These are phyloP conservation scores for Heliamphora pulchella DNA, from an alignment of 179 eudicot species.

Conservation along the genomic window DNA sequence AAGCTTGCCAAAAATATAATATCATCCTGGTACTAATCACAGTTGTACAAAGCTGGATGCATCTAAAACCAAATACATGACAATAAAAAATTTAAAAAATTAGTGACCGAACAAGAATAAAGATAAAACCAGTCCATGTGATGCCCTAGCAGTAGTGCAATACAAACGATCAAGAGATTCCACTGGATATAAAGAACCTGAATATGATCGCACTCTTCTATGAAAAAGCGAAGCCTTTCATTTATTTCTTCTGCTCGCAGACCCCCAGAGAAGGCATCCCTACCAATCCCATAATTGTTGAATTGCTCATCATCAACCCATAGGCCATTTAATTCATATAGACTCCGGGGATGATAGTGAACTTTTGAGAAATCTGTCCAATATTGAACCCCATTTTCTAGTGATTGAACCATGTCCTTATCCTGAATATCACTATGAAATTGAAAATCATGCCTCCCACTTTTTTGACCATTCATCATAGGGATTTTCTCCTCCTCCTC, in stretches of 20 bases:
- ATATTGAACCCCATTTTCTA: constrained; percentile 65
- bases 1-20: background rate
- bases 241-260: constrained; percentile 61
- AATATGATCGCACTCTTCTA: constrained; percentile 84
- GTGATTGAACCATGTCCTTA: constrained; percentile 47
- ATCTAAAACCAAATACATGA: background rate
- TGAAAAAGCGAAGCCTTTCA: constrained; percentile 80
- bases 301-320: constrained; percentile 62
- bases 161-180: background rate
- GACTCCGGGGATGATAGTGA: constrained; percentile 85
- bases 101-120: background rate
- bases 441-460: constrained; percentile 29
- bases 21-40: background rate
- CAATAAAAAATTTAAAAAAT: background rate
- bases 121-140: constrained; percentile 5
- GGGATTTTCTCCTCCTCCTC: constrained; percentile 31
- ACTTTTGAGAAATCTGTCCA: constrained; percentile 97
- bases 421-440: constrained; percentile 41
- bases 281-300: constrained; percentile 70
- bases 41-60: background rate
- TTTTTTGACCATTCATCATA: constrained; percentile 20
- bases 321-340: constrained; percentile 71
- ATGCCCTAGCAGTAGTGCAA: background rate
- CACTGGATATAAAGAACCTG: constrained; percentile 44
- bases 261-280: constrained; percentile 62